Conservation (phyloP, 768 basidiomycete genomes). For the Psilocybe cyanescens region DNA sequence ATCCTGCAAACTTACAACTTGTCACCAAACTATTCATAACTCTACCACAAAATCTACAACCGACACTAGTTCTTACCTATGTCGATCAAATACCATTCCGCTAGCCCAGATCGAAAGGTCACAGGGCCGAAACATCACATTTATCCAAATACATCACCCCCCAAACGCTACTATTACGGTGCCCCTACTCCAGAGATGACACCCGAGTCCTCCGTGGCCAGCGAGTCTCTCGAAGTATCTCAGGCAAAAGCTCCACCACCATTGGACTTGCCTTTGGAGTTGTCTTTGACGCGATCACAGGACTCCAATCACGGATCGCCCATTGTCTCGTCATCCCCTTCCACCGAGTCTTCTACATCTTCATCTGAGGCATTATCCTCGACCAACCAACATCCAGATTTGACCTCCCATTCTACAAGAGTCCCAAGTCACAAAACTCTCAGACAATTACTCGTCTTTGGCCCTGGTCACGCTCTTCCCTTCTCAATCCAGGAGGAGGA, state of each 20-base stretch:
- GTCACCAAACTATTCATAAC: background rate
- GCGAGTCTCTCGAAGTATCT: background rate
- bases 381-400: background rate
- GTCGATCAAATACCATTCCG: background rate
- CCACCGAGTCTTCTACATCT: background rate
- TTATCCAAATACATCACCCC: conserved; percentile 1
- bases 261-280: background rate
- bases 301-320: background rate
- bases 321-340: background rate
- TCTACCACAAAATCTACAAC: background rate
- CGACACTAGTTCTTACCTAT: background rate
- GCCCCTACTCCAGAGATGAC: background rate
- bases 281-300: background rate
- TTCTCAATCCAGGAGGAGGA: background rate
- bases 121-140: conserved; percentile 2
- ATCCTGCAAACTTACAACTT: background rate
- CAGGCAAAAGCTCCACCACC: background rate
- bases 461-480: background rate
- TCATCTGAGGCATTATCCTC: background rate
- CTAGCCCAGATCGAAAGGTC: background rate
- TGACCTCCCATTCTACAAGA: background rate
- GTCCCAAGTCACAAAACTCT: background rate
- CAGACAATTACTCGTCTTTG: background rate
- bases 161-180: background rate
- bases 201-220: background rate